phyloP scores from a whole-genome alignment of 2,329 filamentous ascomycete genomes.

The Fusarium graminum region DNA sequence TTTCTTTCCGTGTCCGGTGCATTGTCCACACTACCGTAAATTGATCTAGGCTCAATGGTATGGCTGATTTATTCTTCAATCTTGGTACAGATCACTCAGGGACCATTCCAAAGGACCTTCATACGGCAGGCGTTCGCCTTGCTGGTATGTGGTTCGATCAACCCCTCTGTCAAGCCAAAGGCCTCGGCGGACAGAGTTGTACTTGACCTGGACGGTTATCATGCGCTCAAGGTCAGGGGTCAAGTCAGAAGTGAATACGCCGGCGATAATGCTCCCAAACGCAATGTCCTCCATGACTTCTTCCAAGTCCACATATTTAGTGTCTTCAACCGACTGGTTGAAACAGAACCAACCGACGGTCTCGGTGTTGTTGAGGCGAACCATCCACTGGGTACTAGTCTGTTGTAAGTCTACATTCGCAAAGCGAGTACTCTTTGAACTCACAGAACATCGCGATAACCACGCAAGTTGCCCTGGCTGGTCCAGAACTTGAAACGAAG shows the following conservation, averaged over 20 bases:
- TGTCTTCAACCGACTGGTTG: neutral
- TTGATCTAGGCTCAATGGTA: neutral
- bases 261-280: slow-evolving; percentile 9
- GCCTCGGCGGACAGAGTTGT: neutral
- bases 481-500: slow-evolving; percentile 15
- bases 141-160: neutral
- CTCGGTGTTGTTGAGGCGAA: slow-evolving; percentile 10
- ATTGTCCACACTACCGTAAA: neutral
- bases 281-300: neutral
- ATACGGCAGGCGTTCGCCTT: slow-evolving; percentile 5
- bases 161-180: neutral
- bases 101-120: neutral
- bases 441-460: slow-evolving; percentile 25
- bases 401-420: neutral
- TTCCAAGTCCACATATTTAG: neutral
- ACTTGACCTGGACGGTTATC: neutral
- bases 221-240: neutral
- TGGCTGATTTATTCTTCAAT: neutral
- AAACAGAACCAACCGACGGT: slow-evolving; percentile 14
- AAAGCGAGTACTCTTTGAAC: fast-evolving
- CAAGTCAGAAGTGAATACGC: neutral
- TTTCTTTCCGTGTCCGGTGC: neutral
- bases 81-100: neutral
- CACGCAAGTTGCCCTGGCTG: neutral
- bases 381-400: slow-evolving; percentile 30